Conservation (phyloP, 164 flowering plant species). For the Hamamelis virginiana region DNA sequence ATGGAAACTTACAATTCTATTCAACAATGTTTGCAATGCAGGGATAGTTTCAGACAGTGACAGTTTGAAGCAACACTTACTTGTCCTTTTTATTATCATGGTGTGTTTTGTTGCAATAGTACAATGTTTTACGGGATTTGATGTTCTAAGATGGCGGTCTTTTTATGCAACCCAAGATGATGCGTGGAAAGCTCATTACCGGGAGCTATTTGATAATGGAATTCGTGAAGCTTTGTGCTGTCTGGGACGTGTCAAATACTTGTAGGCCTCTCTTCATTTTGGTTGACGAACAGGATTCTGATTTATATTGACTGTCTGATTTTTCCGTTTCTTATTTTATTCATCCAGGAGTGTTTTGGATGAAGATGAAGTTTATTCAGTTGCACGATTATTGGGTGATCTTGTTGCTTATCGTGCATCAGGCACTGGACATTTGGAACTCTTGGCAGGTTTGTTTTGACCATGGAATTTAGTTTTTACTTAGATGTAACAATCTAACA, state of each 20-base stretch:
- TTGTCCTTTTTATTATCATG: slow-evolving; percentile 42
- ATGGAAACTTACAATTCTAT: not conserved
- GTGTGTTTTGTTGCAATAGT: slow-evolving; percentile 48
- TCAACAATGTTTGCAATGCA: slow-evolving; percentile 15
- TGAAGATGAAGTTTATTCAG: slow-evolving; percentile 80
- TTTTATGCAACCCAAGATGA: slow-evolving; percentile 72
- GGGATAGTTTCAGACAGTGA: slow-evolving; percentile 26
- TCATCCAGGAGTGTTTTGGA: slow-evolving; percentile 56
- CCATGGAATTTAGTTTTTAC: not conserved
- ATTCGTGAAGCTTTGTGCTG: slow-evolving; percentile 89
- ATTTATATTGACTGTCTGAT: not conserved
- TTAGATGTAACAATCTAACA: no score
- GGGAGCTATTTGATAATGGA: slow-evolving; percentile 85
- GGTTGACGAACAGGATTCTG: not conserved
- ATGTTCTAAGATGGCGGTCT: slow-evolving; percentile 78
- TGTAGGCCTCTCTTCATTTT: slow-evolving; percentile 40
- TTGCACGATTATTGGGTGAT: slow-evolving; percentile 81
- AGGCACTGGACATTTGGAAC: slow-evolving; percentile 89
- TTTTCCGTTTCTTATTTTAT: not conserved
- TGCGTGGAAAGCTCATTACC: slow-evolving; percentile 84
- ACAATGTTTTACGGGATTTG: slow-evolving; percentile 69
- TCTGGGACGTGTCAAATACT: slow-evolving; percentile 73
- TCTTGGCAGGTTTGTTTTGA: slow-evolving; percentile 64
- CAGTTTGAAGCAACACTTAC: slow-evolving; percentile 34
- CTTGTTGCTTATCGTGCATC: slow-evolving; percentile 92